Conservation (phyloP, 345 rosid species). For the Lagerstroemia speciosa region DNA sequence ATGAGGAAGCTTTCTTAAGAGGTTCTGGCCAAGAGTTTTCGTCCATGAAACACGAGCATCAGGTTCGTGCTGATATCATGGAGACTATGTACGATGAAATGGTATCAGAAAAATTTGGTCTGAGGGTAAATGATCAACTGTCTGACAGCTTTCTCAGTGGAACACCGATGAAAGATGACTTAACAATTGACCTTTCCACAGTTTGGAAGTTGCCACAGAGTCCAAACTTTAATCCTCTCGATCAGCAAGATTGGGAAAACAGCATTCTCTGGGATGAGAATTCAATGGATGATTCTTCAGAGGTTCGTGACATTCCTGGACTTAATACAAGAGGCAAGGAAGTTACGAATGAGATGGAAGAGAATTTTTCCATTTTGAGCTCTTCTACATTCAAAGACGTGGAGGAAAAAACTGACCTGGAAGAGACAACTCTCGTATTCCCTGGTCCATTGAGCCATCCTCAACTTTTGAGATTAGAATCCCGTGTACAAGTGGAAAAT, state of each 20-base stretch:
- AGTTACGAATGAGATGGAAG: background rate
- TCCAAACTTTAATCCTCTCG: slow-evolving; percentile 55
- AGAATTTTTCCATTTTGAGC: background rate
- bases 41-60: slow-evolving; percentile 22
- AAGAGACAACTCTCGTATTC: slow-evolving; percentile 9
- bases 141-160: slow-evolving; percentile 45
- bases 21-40: slow-evolving; percentile 35
- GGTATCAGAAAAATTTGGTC: slow-evolving; percentile 31
- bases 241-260: slow-evolving; percentile 91
- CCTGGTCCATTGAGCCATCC: slow-evolving; percentile 53
- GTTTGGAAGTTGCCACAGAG: slow-evolving; percentile 42
- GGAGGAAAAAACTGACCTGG: background rate
- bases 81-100: slow-evolving; percentile 22
- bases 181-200: slow-evolving; percentile 23
- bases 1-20: slow-evolving; percentile 71
- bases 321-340: slow-evolving; percentile 9
- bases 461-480: slow-evolving; percentile 79
- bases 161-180: slow-evolving; percentile 57
- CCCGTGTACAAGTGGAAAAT: slow-evolving; percentile 32
- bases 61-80: slow-evolving; percentile 34
- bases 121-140: slow-evolving; percentile 23
- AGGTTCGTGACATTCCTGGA: slow-evolving; percentile 31
- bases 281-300: slow-evolving; percentile 37
- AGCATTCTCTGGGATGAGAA: slow-evolving; percentile 72
- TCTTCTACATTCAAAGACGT: background rate